phyloP scores from a whole-genome alignment of 2,329 filamentous ascomycete species.

The Cercospora beticola region DNA sequence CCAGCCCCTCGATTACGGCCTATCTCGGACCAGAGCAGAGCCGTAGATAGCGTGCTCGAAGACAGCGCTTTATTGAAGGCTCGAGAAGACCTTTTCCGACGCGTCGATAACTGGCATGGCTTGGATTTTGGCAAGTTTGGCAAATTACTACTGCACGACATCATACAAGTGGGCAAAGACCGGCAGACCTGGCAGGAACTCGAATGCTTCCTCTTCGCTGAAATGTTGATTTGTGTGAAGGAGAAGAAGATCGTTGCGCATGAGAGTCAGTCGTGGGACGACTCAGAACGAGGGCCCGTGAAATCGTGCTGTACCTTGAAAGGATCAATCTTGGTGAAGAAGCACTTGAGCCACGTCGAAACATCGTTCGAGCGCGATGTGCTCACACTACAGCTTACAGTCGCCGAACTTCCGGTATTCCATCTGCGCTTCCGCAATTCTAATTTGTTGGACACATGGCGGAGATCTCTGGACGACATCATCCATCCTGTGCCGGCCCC shows the following conservation, averaged over 20 bases:
- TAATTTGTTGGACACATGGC: conserved; percentile 85
- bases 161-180: conserved; percentile 91
- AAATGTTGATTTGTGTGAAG: conserved; percentile 99
- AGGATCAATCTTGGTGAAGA: conserved; percentile 96
- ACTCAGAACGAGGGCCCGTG: conserved; percentile 51
- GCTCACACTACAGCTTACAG: conserved; percentile 85
- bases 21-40: conserved; percentile 46
- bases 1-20: conserved; percentile 50
- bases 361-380: conserved; percentile 70
- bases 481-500: conserved; percentile 62
- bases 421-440: conserved; percentile 85
- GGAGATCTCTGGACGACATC: conserved; percentile 79
- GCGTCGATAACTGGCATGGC: conserved; percentile 99
- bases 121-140: conserved; percentile 92
- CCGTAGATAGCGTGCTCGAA: conserved; percentile 62
- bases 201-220: conserved; percentile 93
- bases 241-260: conserved; percentile 73
- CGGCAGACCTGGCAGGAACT: conserved; percentile 95
- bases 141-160: conserved; percentile 84
- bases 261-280: conserved; percentile 65
- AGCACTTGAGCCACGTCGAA: conserved; percentile 91
- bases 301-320: conserved; percentile 84
- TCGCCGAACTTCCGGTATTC: conserved; percentile 88
- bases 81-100: conserved; percentile 76
- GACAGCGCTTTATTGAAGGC: conserved; percentile 70